Evolutionary conservation across 352 stramenopile genomes (phyloP).

Genomic region (Phytophthora megakarya): DNA sequence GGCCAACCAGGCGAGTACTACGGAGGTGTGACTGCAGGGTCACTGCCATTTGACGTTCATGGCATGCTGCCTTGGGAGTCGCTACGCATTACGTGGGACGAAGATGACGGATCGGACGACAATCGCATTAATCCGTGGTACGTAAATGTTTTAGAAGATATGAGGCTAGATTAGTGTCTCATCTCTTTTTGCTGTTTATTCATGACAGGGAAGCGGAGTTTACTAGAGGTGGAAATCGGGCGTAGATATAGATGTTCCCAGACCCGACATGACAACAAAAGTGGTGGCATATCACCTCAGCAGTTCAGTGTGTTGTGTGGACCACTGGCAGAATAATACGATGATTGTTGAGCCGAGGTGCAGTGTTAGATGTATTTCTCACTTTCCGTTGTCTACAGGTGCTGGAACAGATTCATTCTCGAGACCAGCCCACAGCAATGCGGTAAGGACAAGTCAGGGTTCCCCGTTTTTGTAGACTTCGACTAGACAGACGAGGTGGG

Average conservation of each 20-base stretch:
- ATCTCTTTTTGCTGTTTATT: slow-evolving; percentile 19
- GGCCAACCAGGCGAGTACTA: slow-evolving; percentile 79
- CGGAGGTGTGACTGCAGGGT: slow-evolving; percentile 63
- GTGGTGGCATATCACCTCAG: slow-evolving; percentile 1
- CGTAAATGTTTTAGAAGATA: slow-evolving; percentile 26
- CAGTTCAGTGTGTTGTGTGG: background rate
- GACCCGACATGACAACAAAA: background rate
- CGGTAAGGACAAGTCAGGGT: too few relatives aligned
- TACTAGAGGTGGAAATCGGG: slow-evolving; percentile 31
- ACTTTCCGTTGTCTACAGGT: background rate
- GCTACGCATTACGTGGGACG: slow-evolving; percentile 81
- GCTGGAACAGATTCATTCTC: background rate
- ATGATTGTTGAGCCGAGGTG: slow-evolving; percentile 12
- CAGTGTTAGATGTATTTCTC: background rate
- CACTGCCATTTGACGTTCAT: slow-evolving; percentile 59
- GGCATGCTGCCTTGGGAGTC: slow-evolving; percentile 83
- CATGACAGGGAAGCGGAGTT: slow-evolving; percentile 59
- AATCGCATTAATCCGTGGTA: slow-evolving; percentile 88
- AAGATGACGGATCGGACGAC: slow-evolving; percentile 83
- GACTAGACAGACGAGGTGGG: slow-evolving; percentile 3
- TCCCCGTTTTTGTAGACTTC: slow-evolving; percentile 1
- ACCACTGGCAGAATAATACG: slow-evolving; percentile 15
- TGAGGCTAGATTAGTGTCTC: slow-evolving; percentile 2
- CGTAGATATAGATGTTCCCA: slow-evolving; percentile 32
- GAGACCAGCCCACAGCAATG: background rate